Percentiles rank a stretch among this genome's conserved stretches.
phyloP scores from a whole-genome alignment of 352 stramenopile genomes.

The Globisporangium alternatum region DNA sequence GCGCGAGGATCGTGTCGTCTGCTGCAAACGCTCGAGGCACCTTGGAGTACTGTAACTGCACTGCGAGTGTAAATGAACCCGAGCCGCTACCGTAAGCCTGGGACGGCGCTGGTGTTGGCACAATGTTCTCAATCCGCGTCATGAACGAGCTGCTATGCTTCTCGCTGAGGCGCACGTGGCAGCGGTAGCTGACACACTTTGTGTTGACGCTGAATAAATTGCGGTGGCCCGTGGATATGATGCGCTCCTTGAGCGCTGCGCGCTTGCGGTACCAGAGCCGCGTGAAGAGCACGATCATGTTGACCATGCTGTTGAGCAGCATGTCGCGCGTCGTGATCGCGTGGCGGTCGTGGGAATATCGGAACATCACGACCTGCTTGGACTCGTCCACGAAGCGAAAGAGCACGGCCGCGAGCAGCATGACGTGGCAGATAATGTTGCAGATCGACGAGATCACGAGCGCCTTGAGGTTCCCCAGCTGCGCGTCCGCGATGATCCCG shows the following conservation, averaged over 20 bases:
- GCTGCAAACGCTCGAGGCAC: not conserved
- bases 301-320: constrained; percentile 27
- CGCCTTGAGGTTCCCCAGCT: constrained; percentile 20
- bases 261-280: constrained; percentile 29
- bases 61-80: not conserved
- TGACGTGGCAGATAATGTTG: constrained; percentile 18
- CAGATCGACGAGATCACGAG: constrained; percentile 21
- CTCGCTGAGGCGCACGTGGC: constrained; percentile 13
- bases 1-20: not conserved
- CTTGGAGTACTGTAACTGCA: not conserved
- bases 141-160: not conserved
- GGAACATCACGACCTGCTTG: constrained; percentile 4
- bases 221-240: not conserved
- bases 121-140: not conserved
- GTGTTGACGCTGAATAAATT: constrained; percentile 19
- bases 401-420: constrained; percentile 21
- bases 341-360: constrained; percentile 14
- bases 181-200: constrained; percentile 29
- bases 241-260: constrained; percentile 7
- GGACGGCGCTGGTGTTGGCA: not conserved
- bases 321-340: constrained; percentile 25
- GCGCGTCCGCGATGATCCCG: constrained; percentile 25
- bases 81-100: constrained; percentile 1
- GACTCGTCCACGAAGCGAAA: constrained; percentile 24
- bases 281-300: constrained; percentile 28